Base-by-base conservation (phyloP, 2,329 filamentous ascomycete genomes). In the Scytalidium lignicola region DNA sequence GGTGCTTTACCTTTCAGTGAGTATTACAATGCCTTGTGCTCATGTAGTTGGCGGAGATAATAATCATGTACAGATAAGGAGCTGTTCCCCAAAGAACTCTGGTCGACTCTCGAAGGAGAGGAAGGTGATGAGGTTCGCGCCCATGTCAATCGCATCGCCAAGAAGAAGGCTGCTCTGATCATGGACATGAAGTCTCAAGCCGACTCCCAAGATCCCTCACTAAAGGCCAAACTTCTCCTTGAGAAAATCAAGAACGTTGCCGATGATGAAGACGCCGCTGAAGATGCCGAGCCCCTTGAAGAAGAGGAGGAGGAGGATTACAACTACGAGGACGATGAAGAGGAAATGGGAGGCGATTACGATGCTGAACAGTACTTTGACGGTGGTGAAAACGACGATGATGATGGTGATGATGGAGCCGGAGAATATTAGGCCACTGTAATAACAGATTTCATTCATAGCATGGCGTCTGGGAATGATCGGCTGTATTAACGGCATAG, bases 361-460 rank as follows among this genome's bases (percentile, higher is more conserved):
- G 79, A 83, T 56, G 81, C 77, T 1, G 81, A 85, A 58, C 74
- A 83, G 54, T 84, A 85, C 68, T 82, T 82, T 58, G 76, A 80
- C 53, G 78, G 73, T 48, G 81, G 81, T 6, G 81, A 76, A 44
- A 73, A 74, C 44, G 73, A 74, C 43, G 71, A 66, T 45, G 71
- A 79, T 45, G 78, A 76, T 48, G 80, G 76, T 50, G 76, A 72
- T 41, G 78, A 70, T 37, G 76, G 73, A 26, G 78, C 73, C 39
- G 74, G 70, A 6, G 78, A 74, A 47, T 75, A 73, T 44, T 75
- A 66, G 15, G 15, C 5, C 4, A 15, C 32, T 37, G 32, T 37
- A 37, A 7, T n/a, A 37, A 37, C 23, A 47, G 71, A 51, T 70
- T 12, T 39, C 20, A 26, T 28, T 17, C 10, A 26, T 20, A 22